Conservation (phyloP, 2,329 filamentous ascomycete genomes). For the Diaporthe humulicola region DNA sequence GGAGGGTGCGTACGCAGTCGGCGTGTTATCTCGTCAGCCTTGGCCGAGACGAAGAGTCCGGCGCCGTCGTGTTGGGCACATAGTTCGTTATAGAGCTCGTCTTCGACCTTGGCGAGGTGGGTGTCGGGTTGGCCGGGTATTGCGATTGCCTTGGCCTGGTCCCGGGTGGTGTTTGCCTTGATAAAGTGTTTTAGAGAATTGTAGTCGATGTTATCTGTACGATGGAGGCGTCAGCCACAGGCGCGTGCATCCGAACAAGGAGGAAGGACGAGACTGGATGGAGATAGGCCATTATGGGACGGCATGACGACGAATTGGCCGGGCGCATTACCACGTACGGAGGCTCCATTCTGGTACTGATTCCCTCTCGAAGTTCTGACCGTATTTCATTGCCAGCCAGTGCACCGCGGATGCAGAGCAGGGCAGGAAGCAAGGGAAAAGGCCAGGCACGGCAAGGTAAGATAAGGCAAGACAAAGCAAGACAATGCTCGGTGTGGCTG, state of each 20-base stretch:
- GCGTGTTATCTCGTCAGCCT: slow-evolving; percentile 81
- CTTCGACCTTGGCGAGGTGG: slow-evolving; percentile 74
- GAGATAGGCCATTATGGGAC: slow-evolving; percentile 31
- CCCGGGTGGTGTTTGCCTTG: slow-evolving; percentile 81
- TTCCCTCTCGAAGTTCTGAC: slow-evolving; percentile 78
- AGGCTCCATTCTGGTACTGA: slow-evolving; percentile 87
- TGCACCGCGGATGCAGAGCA: slow-evolving; percentile 14
- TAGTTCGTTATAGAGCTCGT: slow-evolving; percentile 79
- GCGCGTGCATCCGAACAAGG: slow-evolving; percentile 18
- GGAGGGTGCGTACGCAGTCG: slow-evolving; percentile 69
- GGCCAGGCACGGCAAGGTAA: neutral
- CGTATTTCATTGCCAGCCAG: slow-evolving; percentile 76
- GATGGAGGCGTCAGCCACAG: slow-evolving; percentile 36
- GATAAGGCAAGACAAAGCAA: neutral
- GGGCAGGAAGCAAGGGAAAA: neutral
- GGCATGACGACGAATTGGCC: neutral
- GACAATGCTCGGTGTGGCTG: slow-evolving; percentile 1
- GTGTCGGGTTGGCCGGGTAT: slow-evolving; percentile 79
- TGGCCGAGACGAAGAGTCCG: slow-evolving; percentile 83
- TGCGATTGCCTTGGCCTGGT: slow-evolving; percentile 77
- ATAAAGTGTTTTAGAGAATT: slow-evolving; percentile 88
- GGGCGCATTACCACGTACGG: slow-evolving; percentile 61
- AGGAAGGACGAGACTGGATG: neutral
- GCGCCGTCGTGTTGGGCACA: slow-evolving; percentile 81
- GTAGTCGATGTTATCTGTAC: slow-evolving; percentile 86